phyloP scores from a whole-genome alignment of 139 green algal genomes.

The Tetradesmus lagerheimii region DNA sequence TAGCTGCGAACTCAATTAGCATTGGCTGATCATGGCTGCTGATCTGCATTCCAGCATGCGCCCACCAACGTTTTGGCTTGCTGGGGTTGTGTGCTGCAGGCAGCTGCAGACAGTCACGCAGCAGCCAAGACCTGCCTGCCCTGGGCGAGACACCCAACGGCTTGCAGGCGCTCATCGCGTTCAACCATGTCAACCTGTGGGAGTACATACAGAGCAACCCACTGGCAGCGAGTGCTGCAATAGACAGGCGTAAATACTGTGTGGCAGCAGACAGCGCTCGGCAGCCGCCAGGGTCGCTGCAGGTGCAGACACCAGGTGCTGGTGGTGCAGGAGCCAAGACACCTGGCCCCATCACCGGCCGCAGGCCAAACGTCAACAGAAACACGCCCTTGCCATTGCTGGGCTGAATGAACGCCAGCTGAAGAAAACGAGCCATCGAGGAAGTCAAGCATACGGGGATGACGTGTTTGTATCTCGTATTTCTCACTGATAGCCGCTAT shows the following conservation, averaged over 20 bases:
- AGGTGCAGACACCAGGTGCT: background rate
- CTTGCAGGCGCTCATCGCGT: background rate
- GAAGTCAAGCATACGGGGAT: too few species aligned
- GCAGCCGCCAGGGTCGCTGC: background rate
- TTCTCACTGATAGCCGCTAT: too few species aligned
- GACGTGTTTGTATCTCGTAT: too few species aligned
- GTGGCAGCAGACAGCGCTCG: background rate
- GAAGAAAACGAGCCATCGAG: too few species aligned
- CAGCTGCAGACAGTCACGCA: background rate
- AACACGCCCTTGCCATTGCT: background rate
- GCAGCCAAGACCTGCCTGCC: background rate
- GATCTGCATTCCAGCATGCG: too few species aligned
- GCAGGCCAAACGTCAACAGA: background rate
- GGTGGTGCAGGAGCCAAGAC: background rate
- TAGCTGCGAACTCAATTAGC: too few species aligned
- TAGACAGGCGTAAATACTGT: background rate
- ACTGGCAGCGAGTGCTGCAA: slow-evolving; percentile 8
- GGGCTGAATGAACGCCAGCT: background rate
- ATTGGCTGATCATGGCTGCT: too few species aligned
- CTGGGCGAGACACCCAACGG: background rate
- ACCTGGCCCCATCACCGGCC: background rate
- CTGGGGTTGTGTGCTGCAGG: background rate
- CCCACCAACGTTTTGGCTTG: too few species aligned
- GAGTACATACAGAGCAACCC: background rate
- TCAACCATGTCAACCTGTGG: background rate